Percentiles rank a stretch among this genome's conserved stretches.
These are phyloP conservation scores for Metschnikowia henanensis DNA, from an alignment of 805 yeast species.

Conservation along the genomic window DNA sequence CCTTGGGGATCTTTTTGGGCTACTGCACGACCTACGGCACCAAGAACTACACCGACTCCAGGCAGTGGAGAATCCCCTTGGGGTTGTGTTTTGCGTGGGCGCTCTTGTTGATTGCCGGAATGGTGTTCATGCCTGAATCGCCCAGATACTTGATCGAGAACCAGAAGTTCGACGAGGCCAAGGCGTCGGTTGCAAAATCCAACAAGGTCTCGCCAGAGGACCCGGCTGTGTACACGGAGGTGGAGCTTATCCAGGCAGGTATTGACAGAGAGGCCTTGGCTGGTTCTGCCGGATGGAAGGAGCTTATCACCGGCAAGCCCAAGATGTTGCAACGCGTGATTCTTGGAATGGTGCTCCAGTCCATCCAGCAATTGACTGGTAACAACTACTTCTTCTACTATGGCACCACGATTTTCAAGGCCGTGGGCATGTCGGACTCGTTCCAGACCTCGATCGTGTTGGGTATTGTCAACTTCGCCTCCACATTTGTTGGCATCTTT, in stretches of 20 bases:
- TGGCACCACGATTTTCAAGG: slow-evolving; percentile 55
- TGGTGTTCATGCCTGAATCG: slow-evolving; percentile 67
- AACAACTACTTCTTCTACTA: slow-evolving; percentile 65
- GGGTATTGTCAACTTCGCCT: slow-evolving; percentile 54
- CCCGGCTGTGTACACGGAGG: slow-evolving; percentile 53
- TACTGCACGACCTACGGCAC: slow-evolving; percentile 69
- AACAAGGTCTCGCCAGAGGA: slow-evolving; percentile 57
- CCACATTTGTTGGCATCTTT: slow-evolving; percentile 52
- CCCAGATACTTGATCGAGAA: slow-evolving; percentile 61
- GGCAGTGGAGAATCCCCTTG: slow-evolving; percentile 70
- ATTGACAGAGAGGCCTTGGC: slow-evolving; percentile 60
- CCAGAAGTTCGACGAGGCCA: slow-evolving; percentile 53
- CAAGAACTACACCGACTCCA: slow-evolving; percentile 47
- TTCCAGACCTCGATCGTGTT: slow-evolving; percentile 53
- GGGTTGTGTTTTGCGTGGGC: slow-evolving; percentile 51
- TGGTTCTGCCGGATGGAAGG: slow-evolving; percentile 66
- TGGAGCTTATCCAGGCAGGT: slow-evolving; percentile 56
- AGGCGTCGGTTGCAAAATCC: slow-evolving; percentile 51
- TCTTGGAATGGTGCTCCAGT: slow-evolving; percentile 60
- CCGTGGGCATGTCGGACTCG: slow-evolving; percentile 53
- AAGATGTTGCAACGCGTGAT: slow-evolving; percentile 54
- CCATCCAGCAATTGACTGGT: slow-evolving; percentile 61
- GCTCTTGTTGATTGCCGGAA: slow-evolving; percentile 47
- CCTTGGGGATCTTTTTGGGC: slow-evolving; percentile 71
- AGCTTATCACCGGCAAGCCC: slow-evolving; percentile 63